Evolutionary conservation across 345 rosid genomes (phyloP).

Genomic region (Eucalyptus curtisii): DNA sequence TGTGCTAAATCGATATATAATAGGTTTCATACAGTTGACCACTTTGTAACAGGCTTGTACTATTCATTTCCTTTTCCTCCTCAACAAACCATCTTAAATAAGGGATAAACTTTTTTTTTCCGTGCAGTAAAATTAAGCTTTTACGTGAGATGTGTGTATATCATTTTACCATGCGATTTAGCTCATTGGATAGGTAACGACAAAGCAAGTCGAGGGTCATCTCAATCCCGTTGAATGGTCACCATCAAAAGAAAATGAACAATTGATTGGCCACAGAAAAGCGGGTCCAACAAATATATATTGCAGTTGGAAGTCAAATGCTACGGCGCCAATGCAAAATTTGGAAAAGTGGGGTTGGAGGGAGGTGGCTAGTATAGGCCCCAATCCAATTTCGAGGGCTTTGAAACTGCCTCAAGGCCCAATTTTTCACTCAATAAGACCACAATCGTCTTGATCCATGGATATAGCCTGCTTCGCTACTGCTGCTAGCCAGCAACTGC

Average conservation of each 20-base stretch:
- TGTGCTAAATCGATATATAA: neutral
- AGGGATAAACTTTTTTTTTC: neutral
- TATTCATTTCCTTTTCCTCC: neutral
- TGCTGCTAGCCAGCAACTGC: neutral
- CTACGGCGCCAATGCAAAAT: neutral
- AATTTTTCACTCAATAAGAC: neutral
- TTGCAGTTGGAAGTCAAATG: neutral
- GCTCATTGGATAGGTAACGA: neutral
- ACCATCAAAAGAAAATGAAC: neutral
- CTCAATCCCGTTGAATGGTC: neutral
- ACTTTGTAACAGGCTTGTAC: neutral
- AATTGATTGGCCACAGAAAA: neutral
- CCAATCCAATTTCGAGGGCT: neutral
- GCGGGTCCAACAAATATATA: neutral
- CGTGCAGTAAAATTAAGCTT: neutral
- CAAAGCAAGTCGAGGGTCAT: neutral
- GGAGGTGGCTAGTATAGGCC: neutral
- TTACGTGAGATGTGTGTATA: accelerated
- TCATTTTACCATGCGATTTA: neutral
- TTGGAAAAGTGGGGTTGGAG: neutral
- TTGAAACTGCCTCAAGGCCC: neutral
- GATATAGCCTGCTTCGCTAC: neutral
- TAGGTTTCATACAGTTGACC: neutral
- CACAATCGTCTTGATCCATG: neutral
- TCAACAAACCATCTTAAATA: neutral